Base-by-base conservation (phyloP, 257 asterid genomes). In the Avicennia marina region DNA sequence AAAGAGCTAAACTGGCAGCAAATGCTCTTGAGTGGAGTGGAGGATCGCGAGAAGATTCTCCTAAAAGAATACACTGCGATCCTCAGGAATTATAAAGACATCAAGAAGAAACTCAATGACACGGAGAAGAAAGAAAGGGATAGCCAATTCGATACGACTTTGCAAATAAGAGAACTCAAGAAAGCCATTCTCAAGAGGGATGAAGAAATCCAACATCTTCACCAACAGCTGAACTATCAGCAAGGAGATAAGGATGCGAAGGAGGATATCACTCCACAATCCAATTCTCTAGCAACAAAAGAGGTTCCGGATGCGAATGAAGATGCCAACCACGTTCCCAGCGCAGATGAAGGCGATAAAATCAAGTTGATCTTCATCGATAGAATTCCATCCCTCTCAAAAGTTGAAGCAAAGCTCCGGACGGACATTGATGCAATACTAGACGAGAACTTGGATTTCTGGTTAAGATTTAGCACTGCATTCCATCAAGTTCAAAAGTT, bases 381-480 rank as follows among this genome's bases (percentile, higher is more conserved):
- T 7, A 53, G 63, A 38, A 41, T 69, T 19, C 48, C 49, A n/a
- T 40, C 78, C 3, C 55, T 46, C 1, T 76, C 86, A 0, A 62
- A 44, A 16, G 47, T 68, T 5, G 89, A 84, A 53, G 87, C 70
- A 39, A 78, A 75, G 60, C 76, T 84, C 15, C 72, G 84, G 15
- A 24, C 60, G 2, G 75, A 70, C 21, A 78, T 84, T 1, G 84
- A 84, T 2, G 74, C 76, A 4, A 60, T 84, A 15, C 70, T 72
- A 2, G 87, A 84, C 2, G 85, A 68, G 24, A 81, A 78, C 64
- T 21, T 84, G 11, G 87, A 67, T 11, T 84, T 84, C 73, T 84
- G 94, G 94, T 61, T 81, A 60, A 78, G 89, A 61, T 84, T 84
- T 56, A 76, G 89, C 74, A 47, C 81, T 0, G 61, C 74, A 11